A percentile compares a stretch with the other conserved stretches of the same genome.
These are phyloP conservation scores for Populus hybrid DNA, from an alignment of 441 rosid species.

Conservation along the genomic window DNA sequence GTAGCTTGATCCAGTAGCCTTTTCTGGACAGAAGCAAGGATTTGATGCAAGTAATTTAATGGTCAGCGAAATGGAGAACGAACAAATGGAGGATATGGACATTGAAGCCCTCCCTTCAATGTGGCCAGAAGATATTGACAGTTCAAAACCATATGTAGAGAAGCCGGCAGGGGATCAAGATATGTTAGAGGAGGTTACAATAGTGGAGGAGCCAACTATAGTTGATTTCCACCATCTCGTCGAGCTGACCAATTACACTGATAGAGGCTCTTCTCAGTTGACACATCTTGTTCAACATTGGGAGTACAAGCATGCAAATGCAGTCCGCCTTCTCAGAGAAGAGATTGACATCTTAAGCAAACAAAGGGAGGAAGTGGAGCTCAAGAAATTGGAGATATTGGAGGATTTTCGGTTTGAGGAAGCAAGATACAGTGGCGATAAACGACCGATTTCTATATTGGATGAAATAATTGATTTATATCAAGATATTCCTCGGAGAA, in stretches of 20 bases:
- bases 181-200: constrained; percentile 79
- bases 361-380: constrained; percentile 84
- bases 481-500: constrained; percentile 48
- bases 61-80: constrained; percentile 60
- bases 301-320: constrained; percentile 82
- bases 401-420: constrained; percentile 84
- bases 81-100: constrained; percentile 79
- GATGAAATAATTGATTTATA: constrained; percentile 48
- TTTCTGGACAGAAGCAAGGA: not conserved
- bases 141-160: constrained; percentile 84
- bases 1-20: not conserved
- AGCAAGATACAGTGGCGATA: constrained; percentile 45
- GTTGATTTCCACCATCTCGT: constrained; percentile 67
- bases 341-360: constrained; percentile 71
- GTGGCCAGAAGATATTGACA: constrained; percentile 95
- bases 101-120: constrained; percentile 78
- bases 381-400: constrained; percentile 71
- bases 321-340: constrained; percentile 68
- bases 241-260: constrained; percentile 56
- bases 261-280: constrained; percentile 74
- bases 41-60: constrained; percentile 24
- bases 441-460: constrained; percentile 57
- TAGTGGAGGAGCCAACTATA: constrained; percentile 47
- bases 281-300: constrained; percentile 79
- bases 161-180: constrained; percentile 77